Base-by-base conservation (phyloP, 2,329 filamentous ascomycete genomes). In the Xylariales sp. region DNA sequence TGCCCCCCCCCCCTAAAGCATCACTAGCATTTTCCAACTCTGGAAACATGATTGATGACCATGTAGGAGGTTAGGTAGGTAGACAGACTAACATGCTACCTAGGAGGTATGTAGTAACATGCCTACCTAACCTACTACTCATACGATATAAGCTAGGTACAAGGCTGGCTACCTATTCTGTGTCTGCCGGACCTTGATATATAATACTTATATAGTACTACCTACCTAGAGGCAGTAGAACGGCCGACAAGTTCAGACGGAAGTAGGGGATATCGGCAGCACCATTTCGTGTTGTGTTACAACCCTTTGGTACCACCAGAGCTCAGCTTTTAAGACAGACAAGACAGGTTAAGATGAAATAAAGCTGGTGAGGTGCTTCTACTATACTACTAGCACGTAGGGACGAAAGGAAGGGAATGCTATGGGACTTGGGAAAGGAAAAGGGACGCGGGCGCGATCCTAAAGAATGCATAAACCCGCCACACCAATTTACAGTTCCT, bases 391-490 rank as follows among this genome's bases (percentile, higher is more conserved):
- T 23, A 23, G 23, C 23, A 23, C 23, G 23, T 23, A 23, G 23
- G 23, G 23, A 23, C 1, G 62, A 57, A 32, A 49, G 36, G 43
- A 23, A 39, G 49, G 64, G 55, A 36, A 52, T 62, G 53, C 39
- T 34, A 49, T 52, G 30, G 41, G 43, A 52, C 49, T 46, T 56
- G 57, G 41, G 53, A 43, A 50, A 60, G 57, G 41, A 57, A 43
- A 41, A 57, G 53, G 49, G 46, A 62, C 62, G 57, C 41, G 54
- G 57, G 52, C 62, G 57, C 58, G 32, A 46, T 39, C 14, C 34
- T 41, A 53, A 60, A 34, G 36, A 36, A 65, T 68, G 68, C 65
- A 62, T 50, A 32, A 59, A 65, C 62, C 68, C 68, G 68, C 65
- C 39, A 55, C 43, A 59, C 23, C 39, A 23, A 23, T 49, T 53